These are phyloP conservation scores for Endogone sp. DNA, from an alignment of 192 early-diverging fungal genomes.

Conservation along the genomic window DNA sequence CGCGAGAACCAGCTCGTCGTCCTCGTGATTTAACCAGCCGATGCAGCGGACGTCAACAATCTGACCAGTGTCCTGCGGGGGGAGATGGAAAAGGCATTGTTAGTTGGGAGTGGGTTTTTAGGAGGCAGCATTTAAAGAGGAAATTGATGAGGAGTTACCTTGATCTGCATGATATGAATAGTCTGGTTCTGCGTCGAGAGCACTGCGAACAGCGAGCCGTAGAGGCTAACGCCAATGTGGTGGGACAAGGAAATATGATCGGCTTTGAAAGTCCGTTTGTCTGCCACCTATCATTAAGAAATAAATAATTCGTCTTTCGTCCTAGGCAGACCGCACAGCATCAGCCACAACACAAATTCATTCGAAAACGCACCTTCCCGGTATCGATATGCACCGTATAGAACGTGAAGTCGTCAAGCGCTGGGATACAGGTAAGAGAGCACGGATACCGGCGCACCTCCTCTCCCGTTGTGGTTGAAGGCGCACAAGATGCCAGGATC, in stretches of 20 bases:
- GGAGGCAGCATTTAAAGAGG: no score
- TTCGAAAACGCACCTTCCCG: conserved; percentile 44
- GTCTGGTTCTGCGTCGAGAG: conserved; percentile 69
- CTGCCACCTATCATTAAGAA: conserved; percentile 37
- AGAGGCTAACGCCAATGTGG: conserved; percentile 67
- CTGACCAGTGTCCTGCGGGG: conserved; percentile 42
- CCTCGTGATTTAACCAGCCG: conserved; percentile 61
- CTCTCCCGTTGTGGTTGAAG: conserved; percentile 25
- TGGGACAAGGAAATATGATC: conserved; percentile 64
- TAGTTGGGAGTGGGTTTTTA: no score
- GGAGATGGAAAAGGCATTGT: no score
- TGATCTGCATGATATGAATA: conserved; percentile 60
- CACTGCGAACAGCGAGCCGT: conserved; percentile 55
- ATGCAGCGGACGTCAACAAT: conserved; percentile 53
- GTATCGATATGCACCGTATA: conserved; percentile 55
- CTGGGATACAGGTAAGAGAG: conserved; percentile 41
- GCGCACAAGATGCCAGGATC: conserved; percentile 53
- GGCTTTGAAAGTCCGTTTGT: conserved; percentile 46
- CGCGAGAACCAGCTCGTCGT: conserved; percentile 54
- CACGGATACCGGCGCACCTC: conserved; percentile 38
- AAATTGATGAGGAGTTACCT: conserved; percentile 40
- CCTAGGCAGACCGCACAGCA: conserved; percentile 1
- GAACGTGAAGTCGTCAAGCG: conserved; percentile 62
- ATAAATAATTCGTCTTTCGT: neutral
- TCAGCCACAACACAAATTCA: neutral